Evolutionary conservation across 306 rosid genomes (phyloP).

Genomic region (Psophocarpus tetragonolobus): DNA sequence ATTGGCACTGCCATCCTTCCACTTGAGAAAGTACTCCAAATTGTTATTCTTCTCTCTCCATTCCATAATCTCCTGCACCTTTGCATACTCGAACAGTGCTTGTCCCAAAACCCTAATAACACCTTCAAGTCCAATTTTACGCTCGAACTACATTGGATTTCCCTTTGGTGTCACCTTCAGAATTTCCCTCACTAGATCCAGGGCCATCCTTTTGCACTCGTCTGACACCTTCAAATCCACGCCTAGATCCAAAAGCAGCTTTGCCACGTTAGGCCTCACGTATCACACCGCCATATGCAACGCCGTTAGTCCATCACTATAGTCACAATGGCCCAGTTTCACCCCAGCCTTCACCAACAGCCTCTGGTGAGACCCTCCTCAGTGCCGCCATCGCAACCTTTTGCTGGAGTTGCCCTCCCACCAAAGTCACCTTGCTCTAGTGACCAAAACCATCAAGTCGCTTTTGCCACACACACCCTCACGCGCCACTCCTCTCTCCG

Average conservation of each 20-base stretch:
- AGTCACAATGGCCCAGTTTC: slow-evolving; percentile 57
- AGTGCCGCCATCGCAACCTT: too few relatives aligned
- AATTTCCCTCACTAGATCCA: slow-evolving; percentile 66
- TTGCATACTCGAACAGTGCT: slow-evolving; percentile 73
- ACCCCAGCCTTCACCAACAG: slow-evolving; percentile 64
- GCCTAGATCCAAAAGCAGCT: slow-evolving; percentile 53
- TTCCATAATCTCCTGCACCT: slow-evolving; percentile 73
- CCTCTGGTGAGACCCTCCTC: too few relatives aligned
- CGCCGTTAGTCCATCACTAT: slow-evolving; percentile 59
- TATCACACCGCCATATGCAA: slow-evolving; percentile 89
- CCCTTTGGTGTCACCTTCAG: slow-evolving; percentile 66
- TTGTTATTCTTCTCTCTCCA: slow-evolving; percentile 75
- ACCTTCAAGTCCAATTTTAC: slow-evolving; percentile 62
- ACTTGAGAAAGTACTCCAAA: slow-evolving; percentile 69
- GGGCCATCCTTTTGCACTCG: slow-evolving; percentile 56
- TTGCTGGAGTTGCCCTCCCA: too few relatives aligned
- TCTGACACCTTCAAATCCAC: slow-evolving; percentile 70
- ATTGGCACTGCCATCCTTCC: slow-evolving; percentile 79
- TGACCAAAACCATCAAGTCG: too few relatives aligned
- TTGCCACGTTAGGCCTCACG: slow-evolving; percentile 61
- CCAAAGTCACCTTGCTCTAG: too few relatives aligned
- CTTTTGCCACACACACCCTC: too few relatives aligned
- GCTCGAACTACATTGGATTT: slow-evolving; percentile 73
- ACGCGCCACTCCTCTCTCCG: too few relatives aligned
- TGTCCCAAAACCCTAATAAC: slow-evolving; percentile 57